Evolutionary conservation across 164 flowering plant species (phyloP).

Genomic region (Saururus chinensis): DNA sequence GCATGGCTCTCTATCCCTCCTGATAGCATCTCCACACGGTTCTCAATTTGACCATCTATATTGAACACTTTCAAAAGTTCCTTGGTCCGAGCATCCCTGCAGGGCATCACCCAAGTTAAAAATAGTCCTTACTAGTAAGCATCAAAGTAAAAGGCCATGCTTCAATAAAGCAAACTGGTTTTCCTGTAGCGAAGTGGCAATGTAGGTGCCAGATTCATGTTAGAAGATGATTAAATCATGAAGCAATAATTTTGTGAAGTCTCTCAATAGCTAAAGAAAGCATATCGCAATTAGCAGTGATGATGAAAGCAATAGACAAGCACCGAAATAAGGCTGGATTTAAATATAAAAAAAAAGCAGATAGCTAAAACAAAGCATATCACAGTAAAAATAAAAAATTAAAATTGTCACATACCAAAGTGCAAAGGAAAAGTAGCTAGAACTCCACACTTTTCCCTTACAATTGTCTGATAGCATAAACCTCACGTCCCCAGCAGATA

Average conservation of each 20-base stretch:
- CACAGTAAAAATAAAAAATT: not conserved
- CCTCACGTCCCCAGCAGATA: conserved; percentile 66
- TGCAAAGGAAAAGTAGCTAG: conserved; percentile 53
- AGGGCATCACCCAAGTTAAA: conserved; percentile 1
- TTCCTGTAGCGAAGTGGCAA: too few relatives aligned
- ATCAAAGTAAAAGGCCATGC: not conserved
- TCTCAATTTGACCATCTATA: conserved; percentile 76
- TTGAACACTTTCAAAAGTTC: conserved; percentile 83
- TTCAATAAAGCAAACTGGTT: too few relatives aligned
- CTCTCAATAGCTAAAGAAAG: too few relatives aligned
- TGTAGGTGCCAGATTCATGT: too few relatives aligned
- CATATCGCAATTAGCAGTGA: too few relatives aligned
- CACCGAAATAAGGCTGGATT: too few relatives aligned
- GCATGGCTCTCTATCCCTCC: conserved; percentile 32
- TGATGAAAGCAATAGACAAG: too few relatives aligned
- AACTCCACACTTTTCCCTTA: conserved; percentile 80
- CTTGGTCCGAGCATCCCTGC: conserved; percentile 93
- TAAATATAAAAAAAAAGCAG: not conserved
- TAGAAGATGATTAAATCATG: not conserved
- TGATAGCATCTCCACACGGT: conserved; percentile 48
- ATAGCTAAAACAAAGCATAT: not conserved
- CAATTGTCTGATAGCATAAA: conserved; percentile 56
- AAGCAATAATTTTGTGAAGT: not conserved
- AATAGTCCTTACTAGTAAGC: not conserved
- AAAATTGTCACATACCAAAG: conserved; percentile 46